These are phyloP conservation scores for Phytophthora pini DNA, from an alignment of 352 stramenopile species.

Conservation along the genomic window DNA sequence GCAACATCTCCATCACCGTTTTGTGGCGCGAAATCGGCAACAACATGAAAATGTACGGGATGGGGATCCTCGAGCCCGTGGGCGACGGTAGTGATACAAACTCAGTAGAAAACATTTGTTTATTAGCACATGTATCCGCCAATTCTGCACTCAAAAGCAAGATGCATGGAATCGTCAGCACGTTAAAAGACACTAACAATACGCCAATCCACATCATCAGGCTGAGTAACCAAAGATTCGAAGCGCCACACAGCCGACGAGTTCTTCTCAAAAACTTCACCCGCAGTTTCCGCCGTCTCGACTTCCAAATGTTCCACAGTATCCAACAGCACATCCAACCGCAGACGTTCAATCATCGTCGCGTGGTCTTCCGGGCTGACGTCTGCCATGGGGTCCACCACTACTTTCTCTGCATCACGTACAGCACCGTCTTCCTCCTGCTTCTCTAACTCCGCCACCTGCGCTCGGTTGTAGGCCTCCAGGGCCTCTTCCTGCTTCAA, in stretches of 20 bases:
- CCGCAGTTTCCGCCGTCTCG: slow-evolving; percentile 26
- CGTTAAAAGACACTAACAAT: slow-evolving; percentile 50
- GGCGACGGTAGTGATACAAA: too few species aligned
- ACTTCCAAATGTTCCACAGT: slow-evolving; percentile 53
- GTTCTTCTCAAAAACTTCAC: slow-evolving; percentile 43
- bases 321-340: slow-evolving; percentile 47
- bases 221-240: slow-evolving; percentile 56
- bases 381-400: slow-evolving; percentile 14
- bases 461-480: slow-evolving; percentile 41
- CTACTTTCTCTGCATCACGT: slow-evolving; percentile 11
- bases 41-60: too few species aligned
- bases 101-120: neutral
- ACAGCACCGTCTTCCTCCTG: slow-evolving; percentile 15
- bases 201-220: slow-evolving; percentile 60
- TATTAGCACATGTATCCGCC: slow-evolving; percentile 3
- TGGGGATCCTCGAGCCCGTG: too few species aligned
- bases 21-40: too few species aligned
- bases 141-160: neutral
- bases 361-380: slow-evolving; percentile 28
- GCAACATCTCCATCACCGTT: too few species aligned
- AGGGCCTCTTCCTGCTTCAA: slow-evolving; percentile 51
- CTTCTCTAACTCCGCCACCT: slow-evolving; percentile 42
- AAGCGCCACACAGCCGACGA: slow-evolving; percentile 45
- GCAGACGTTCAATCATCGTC: slow-evolving; percentile 48
- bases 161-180: neutral